Evolutionary conservation across 225 moss, liverwort and hornwort species (phyloP), one percentile per base, ranked within the genome.

Genomic region (Marchantia polymorpha): DNA sequence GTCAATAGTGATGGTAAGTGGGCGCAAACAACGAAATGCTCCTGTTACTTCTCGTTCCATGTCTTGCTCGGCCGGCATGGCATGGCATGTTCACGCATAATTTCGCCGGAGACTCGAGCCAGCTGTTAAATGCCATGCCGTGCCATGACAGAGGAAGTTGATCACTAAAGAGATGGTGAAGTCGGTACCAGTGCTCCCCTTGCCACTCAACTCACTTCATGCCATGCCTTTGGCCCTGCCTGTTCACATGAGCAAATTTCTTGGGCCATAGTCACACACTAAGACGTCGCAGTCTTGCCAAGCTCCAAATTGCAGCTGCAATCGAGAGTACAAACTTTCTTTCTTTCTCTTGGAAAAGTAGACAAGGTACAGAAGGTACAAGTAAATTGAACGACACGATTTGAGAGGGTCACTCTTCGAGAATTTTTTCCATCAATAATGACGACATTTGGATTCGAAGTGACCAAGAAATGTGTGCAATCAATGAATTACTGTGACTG

Each of bases 401-500:
- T 64, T 12, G 65, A 65, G 29, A 10, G 30, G 69, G 39, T 69
- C 46, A 69, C 69, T 69, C 17, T 14, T 14, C 20, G 47, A 8
- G 22, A 72, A 72, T 46, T 49, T 22, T 72, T 50, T 50, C 23
- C 72, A 52, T 50, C 50, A 72, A 51, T 72, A 19, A 25, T 23
- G 47, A 23, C 49, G 25, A 72, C 51, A 72, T n/a, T 23, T 52
- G 72, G 72, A 8, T 11, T 16, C 14, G 15, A n/a, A 72, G 72
- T 51, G 51, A 51, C 50, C 51, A 50, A 22, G 72, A 72, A 52
- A 72, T 52, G 51, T 51, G 50, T 17, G 50, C 72, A 72, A 72
- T 72, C 72, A 72, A 72, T 72, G 47, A 47, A 49, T 72, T 72
- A 72, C 72, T 20, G 72, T 20, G 72, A 72, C 3, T 72, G 51